Evolutionary conservation across 176 grass and related monocot genomes (phyloP), one percentile per base, ranked within the genome.

Genomic region (Pontederia paniculata): DNA sequence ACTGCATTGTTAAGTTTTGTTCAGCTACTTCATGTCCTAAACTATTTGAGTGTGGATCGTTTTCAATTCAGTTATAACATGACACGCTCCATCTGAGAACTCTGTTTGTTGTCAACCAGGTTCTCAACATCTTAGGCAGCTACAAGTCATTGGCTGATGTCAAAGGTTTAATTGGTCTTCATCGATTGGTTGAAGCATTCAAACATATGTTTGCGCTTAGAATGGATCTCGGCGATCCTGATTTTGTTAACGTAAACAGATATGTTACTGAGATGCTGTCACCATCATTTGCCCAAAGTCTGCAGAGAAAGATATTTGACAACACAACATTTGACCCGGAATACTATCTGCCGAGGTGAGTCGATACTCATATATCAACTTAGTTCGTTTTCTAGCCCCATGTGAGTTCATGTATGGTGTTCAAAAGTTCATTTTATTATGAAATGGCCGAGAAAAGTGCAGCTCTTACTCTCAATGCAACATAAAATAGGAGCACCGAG

Each of bases 141-240:
- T 97, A 97, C 72, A 55, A 60, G 21, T 90, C 86, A 17, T 8
- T 79, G 0, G 73, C 84, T 60, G 84, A 55, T 53, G 43, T 97
- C 60, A 77, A 63, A 57, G 83, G 61, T 7, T 81, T 68, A 11
- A 55, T 97, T 2, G 83, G 91, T 42, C 51, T 97, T 28, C 91
- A 97, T 53, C 72, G 82, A 21, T 15, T 87, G 8, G 71, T 96
- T 61, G 91, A 96, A 12, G 76, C 91, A 13, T 23, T 89, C 11
- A 96, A 96, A 77, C 82, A 87, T 52, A 96, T 87, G 86, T 68
- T 89, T 37, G 82, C 76, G 0, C 18, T 47, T 9, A 59, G 91
- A 52, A 96, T 96, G 91, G 65, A 76, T 52, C 91, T 96, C 2
- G 91, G 82, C 0, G 86, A 96, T 60, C 91, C 91, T 0, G 71